Evolutionary conservation across 2,329 filamentous ascomycete genomes (phyloP), one percentile per base, ranked within the genome.

Genomic region (Paecilomyces niveus): DNA sequence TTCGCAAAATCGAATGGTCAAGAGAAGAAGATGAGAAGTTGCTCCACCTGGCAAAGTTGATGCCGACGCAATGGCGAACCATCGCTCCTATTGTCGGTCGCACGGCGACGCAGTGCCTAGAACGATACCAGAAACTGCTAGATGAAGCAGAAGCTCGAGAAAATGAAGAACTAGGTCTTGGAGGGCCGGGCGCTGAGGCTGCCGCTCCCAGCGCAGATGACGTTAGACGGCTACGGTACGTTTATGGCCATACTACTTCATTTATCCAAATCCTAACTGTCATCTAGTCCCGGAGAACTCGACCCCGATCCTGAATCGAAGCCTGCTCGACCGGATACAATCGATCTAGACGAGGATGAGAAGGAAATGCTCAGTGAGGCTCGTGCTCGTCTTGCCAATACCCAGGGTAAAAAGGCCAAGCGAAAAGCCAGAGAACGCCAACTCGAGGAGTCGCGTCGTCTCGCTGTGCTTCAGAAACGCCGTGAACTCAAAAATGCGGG

Each of bases 291-390:
- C 5, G 94, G 94, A 65, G 94, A 99, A 78, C 84, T 97, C 61
- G 94, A 99, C 68, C 92, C 93, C n/a, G 93, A 97, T 69, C 92
- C 94, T 9, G 94, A 99, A 76, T 94, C 89, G 66, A 97, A 97
- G 74, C 94, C 94, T 57, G 94, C 94, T 35, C 84, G 92, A 60
- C 94, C 94, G 45, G 94, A 99, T 74, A 97, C 94, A 5, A 94
- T 99, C 72, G 94, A 99, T 75, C 86, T 99, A 68, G 94, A 99
- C 72, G 94, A 99, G 73, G 94, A 99, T 71, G 94, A 99, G 76
- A 97, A 99, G 80, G 94, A 99, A 76, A 99, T 99, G 94, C 77
- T 99, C 69, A 97, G 92, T 72, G 94, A 99, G 78, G 94, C 94
- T 65, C 90, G 94, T 71, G 94, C 94, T 58, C 91, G 94, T 78